Conservation (phyloP, 148 eudicot species). For the Camellia sinensis region DNA sequence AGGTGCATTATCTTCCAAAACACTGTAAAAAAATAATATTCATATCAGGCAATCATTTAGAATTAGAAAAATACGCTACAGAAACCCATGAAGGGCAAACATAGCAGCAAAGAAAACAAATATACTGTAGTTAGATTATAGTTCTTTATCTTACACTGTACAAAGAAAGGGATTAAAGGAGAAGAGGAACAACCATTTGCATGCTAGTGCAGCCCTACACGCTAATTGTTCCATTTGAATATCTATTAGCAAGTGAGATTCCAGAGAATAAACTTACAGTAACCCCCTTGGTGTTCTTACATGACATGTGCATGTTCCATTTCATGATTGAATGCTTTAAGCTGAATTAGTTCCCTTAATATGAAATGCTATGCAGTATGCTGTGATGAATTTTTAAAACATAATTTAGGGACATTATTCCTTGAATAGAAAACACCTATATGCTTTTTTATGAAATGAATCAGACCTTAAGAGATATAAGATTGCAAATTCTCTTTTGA, state of each 20-base stretch:
- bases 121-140: neutral
- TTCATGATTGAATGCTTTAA: too few species aligned
- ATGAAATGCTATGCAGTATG: too few species aligned
- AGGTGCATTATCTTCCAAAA: conserved; percentile 65
- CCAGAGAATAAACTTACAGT: too few species aligned
- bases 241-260: neutral
- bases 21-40: conserved; percentile 30
- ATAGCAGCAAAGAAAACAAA: neutral
- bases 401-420: too few species aligned
- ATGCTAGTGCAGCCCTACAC: neutral
- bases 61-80: neutral
- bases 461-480: too few species aligned
- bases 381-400: too few species aligned
- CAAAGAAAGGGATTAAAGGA: neutral
- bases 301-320: too few species aligned
- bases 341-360: too few species aligned
- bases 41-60: neutral
- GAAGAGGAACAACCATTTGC: neutral
- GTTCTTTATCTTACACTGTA: neutral
- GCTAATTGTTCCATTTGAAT: neutral
- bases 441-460: too few species aligned
- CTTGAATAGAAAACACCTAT: too few species aligned
- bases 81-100: conserved; percentile 4
- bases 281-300: too few species aligned
- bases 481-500: too few species aligned